Evolutionary conservation across 805 yeast genomes (phyloP), one percentile per base, ranked within the genome.

Genomic region (Kodamaea lidongshanica): DNA sequence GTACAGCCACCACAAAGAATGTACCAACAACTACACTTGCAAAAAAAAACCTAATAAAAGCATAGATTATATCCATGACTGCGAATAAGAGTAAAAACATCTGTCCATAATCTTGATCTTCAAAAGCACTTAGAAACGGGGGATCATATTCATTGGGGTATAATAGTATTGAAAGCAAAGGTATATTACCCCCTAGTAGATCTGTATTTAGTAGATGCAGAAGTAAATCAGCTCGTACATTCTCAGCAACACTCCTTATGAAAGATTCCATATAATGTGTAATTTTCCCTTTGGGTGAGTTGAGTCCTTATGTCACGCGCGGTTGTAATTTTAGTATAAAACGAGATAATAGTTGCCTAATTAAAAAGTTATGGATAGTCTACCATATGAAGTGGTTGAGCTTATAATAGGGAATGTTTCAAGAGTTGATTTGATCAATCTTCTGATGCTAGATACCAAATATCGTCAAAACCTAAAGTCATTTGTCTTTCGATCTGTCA

Each of bases 71-170:
- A 32, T 48, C 52, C 13, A 47, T 17, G 7, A 39, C 30, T 5
- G 46, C 46, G 25, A 32, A 22, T 6, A 23, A n/a, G 3, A 32
- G 10, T 7, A 30, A 24, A 15, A 3, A 14, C 16, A 9, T 12
- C n/a, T 11, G 22, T 5, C n/a, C 10, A 26, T 3, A 21, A 6
- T 5, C 26, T 19, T 18, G 19, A 12, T 33, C 33, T 13, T 45
- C 41, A 14, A 45, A 38, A 6, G 41, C 40, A 25, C 30, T 34
- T 10, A 44, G 36, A 32, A 53, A 53, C 6, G 59, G 59, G n/a
- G 54, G 58, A 18, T 41, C 45, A 28, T 39, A 50, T 10, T 37
- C 33, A 12, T 48, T 51, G 7, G 56, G 56, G 27, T 42, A 34
- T 4, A 48, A 29, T 6, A 41, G n/a, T 7, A 49, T 18, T 3